phyloP scores from a whole-genome alignment of 2,329 filamentous ascomycete genomes.

The Ophiostoma australiae region DNA sequence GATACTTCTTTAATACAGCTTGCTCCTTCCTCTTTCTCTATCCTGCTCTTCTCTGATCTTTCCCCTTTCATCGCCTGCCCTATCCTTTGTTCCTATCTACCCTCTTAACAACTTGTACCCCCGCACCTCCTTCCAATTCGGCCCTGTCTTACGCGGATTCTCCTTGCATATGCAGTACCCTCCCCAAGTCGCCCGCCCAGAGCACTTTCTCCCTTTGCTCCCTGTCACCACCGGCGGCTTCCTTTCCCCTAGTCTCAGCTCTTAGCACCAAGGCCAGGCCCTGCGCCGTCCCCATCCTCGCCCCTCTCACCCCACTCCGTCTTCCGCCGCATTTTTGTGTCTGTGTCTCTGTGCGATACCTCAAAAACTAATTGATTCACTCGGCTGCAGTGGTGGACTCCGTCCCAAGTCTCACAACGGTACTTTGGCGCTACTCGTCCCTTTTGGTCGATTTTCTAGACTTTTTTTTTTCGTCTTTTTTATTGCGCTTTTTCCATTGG shows the following conservation, averaged over 20 bases:
- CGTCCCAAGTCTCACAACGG: constrained; percentile 1
- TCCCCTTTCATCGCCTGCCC: background rate
- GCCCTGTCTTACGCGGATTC: background rate
- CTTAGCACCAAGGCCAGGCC: constrained; percentile 7
- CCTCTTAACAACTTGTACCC: background rate
- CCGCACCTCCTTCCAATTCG: constrained; percentile 3
- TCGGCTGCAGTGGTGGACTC: background rate
- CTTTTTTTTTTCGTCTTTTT: constrained; percentile 12
- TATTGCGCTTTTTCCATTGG: constrained; percentile 17
- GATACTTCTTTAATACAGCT: background rate
- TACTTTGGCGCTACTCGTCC: constrained; percentile 4
- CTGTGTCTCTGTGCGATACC: background rate
- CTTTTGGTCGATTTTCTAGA: background rate
- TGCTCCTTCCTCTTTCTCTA: background rate
- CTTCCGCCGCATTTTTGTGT: constrained; percentile 7
- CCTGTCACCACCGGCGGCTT: constrained; percentile 12
- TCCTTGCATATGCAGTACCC: constrained; percentile 5
- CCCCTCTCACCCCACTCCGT: constrained; percentile 18
- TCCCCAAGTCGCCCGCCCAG: background rate
- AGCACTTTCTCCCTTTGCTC: constrained; percentile 13
- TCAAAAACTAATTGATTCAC: background rate
- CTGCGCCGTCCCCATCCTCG: constrained; percentile 16
- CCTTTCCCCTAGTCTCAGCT: constrained; percentile 13
- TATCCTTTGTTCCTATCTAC: background rate
- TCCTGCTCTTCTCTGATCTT: background rate